Evolutionary conservation across 2,329 filamentous ascomycete species (phyloP).

Genomic region (Zymoseptoria passerinii): DNA sequence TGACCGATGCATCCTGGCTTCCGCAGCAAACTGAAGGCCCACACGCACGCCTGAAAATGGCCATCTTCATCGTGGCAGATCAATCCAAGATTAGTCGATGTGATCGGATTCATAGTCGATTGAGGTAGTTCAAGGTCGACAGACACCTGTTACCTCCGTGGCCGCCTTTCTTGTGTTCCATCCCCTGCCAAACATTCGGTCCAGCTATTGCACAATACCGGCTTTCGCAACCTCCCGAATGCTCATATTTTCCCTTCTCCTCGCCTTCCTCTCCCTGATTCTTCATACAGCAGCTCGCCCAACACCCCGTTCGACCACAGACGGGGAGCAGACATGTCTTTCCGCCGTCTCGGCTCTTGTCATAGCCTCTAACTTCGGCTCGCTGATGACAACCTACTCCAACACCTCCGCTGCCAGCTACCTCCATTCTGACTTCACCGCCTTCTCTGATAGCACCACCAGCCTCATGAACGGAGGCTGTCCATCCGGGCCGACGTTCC

Average conservation of each 20-base stretch:
- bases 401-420: slow-evolving; percentile 17
- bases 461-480: slow-evolving; percentile 26
- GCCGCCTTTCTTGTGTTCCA: not conserved
- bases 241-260: not conserved
- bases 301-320: not conserved
- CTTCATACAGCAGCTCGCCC: not conserved
- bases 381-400: slow-evolving; percentile 25
- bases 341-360: slow-evolving; percentile 17
- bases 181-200: not conserved
- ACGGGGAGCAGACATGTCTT: slow-evolving; percentile 20
- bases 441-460: slow-evolving; percentile 27
- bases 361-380: slow-evolving; percentile 25
- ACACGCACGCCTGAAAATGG: not conserved
- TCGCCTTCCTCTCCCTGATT: not conserved
- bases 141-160: not conserved
- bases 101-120: not conserved
- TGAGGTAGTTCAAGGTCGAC: not conserved
- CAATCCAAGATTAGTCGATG: not conserved
- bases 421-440: slow-evolving; percentile 21
- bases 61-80: not conserved
- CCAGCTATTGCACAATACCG: not conserved
- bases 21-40: too few relatives aligned
- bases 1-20: too few relatives aligned
- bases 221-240: not conserved
- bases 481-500: slow-evolving; percentile 15